phyloP scores from a whole-genome alignment of 768 basidiomycete genomes.

The Panellus pusillus region DNA sequence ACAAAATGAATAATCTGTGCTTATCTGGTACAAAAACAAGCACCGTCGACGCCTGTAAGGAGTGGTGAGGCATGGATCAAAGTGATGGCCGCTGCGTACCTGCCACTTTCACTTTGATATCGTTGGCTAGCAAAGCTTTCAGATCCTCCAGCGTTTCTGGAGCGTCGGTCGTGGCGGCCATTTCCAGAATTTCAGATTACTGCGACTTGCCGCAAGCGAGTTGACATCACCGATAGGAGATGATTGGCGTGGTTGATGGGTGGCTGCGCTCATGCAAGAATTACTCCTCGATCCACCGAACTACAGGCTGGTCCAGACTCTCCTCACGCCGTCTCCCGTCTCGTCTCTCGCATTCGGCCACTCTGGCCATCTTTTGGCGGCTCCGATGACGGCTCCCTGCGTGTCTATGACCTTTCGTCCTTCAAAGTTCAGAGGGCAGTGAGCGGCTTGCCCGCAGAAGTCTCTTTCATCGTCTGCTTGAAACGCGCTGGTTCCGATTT shows the following conservation, averaged over 20 bases:
- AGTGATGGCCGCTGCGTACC: constrained; percentile 48
- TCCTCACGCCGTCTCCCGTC: constrained; percentile 49
- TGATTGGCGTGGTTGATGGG: neutral
- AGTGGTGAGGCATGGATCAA: neutral
- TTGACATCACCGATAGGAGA: neutral
- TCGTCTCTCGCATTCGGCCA: constrained; percentile 55
- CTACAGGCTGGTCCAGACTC: constrained; percentile 19
- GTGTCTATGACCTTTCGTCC: constrained; percentile 62
- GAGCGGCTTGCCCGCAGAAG: constrained; percentile 52
- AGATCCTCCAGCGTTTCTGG: constrained; percentile 63
- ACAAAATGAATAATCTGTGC: neutral
- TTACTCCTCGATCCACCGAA: constrained; percentile 6
- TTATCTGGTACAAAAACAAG: constrained; percentile 17
- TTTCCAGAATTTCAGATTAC: neutral
- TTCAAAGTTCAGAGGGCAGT: constrained; percentile 65
- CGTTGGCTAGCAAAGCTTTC: constrained; percentile 48
- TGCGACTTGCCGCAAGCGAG: too few species aligned
- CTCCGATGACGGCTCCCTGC: constrained; percentile 71
- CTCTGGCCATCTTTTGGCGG: constrained; percentile 54
- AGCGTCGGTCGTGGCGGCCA: constrained; percentile 12
- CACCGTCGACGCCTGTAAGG: constrained; percentile 63
- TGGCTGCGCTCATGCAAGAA: constrained; percentile 2
- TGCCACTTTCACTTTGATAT: constrained; percentile 91
- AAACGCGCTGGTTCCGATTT: constrained; percentile 40
- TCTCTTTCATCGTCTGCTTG: constrained; percentile 61